phyloP scores from a whole-genome alignment of 352 stramenopile species.

The Globisporangium paddicum region DNA sequence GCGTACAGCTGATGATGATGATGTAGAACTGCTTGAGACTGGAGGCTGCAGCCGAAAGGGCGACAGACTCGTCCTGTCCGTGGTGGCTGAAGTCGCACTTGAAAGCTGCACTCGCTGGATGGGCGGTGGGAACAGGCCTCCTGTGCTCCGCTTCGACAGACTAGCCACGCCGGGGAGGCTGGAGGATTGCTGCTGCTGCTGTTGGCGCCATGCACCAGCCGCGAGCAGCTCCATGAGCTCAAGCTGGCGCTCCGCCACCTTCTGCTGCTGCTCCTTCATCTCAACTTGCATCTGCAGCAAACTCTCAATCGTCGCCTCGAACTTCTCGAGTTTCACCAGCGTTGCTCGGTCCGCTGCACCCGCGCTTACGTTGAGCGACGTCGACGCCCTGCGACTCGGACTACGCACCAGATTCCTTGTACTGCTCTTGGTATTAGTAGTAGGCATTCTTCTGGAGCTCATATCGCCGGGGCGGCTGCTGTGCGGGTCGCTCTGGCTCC shows the following conservation, averaged over 20 bases:
- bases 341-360: slow-evolving; percentile 15
- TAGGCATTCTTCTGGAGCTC: background rate
- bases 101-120: slow-evolving; percentile 1
- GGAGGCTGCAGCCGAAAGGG: background rate
- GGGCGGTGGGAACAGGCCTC: background rate
- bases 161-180: background rate
- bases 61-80: background rate
- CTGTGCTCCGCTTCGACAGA: background rate
- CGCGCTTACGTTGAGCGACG: background rate
- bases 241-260: slow-evolving; percentile 24
- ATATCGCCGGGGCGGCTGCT: background rate
- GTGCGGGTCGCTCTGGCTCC: background rate
- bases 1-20: background rate
- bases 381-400: background rate
- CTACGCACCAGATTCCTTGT: background rate
- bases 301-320: slow-evolving; percentile 38
- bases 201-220: background rate
- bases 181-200: background rate
- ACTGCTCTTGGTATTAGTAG: background rate
- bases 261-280: slow-evolving; percentile 39
- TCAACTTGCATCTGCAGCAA: slow-evolving; percentile 32
- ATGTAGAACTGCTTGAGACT: background rate
- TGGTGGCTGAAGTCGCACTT: background rate
- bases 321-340: slow-evolving; percentile 38
- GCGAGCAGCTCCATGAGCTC: slow-evolving; percentile 36